Base-by-base conservation (phyloP, 2,329 filamentous ascomycete species). In the Trichophyton benhamiae region DNA sequence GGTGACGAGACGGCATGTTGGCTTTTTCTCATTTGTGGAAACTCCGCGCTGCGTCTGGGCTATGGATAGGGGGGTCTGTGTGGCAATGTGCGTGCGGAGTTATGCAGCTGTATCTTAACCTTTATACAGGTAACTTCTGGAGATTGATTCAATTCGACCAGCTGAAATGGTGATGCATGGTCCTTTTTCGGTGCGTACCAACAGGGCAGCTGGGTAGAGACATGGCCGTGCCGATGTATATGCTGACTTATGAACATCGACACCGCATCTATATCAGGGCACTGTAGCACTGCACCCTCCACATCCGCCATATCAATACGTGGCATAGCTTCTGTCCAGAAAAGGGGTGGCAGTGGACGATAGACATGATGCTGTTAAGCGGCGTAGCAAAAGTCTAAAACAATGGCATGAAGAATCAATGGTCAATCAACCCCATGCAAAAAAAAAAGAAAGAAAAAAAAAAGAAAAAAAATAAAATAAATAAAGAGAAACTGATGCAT, bases 371-470 rank as follows among this genome's bases (percentile, higher is more conserved):
- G 7, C 27, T 9, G 30, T 52, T n/a, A 55, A 55, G 49, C 49
- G 49, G 49, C 49, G 49, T 55, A 55, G 49, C 49, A 55, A 55
- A 44, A 55, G 49, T 27, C 49, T 36, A 55, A 17, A 55, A 55
- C 49, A 55, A 36, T 25, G 49, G 22, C 27, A 55, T 36, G 49
- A 33, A 55, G 49, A 36, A 55, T 36, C 30, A 27, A 5, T 8
- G 49, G 49, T 25, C 9, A 27, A 36, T 36, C 33, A 11, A 36
- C 49, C 8, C 13, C 13, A 44, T 44, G n/a, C 41, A 44, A 44
- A 36, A 33, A 20, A 36, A 36, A 20, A 20, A 20, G 17, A 44
- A 36, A 33, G 9, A 36, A 36, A 20, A 20, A 20, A 20, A 2
- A 20, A 20, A 20, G 2, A 11, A 3, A 17, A 36, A 11, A 2